Evolutionary conservation across 179 eudicot genomes (phyloP).

Genomic region (Patellifolia procumbens): DNA sequence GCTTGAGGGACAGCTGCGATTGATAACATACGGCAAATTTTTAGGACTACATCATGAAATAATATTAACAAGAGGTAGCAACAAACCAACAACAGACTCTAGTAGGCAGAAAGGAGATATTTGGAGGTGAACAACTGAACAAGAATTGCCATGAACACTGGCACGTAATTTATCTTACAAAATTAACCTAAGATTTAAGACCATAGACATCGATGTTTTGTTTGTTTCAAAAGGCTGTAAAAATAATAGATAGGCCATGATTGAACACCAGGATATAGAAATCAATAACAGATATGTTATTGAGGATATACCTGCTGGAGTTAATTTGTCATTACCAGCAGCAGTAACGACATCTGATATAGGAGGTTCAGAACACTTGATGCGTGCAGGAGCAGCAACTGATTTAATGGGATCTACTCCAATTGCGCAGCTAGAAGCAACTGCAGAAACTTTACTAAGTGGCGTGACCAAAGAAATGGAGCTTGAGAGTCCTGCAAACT

Average conservation of each 20-base stretch:
- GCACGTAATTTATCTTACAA: too few species aligned
- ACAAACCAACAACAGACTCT: not conserved
- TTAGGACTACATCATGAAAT: not conserved
- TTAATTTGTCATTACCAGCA: constrained; percentile 2
- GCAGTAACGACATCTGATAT: constrained; percentile 17
- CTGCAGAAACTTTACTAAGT: not conserved
- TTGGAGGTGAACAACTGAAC: too few species aligned
- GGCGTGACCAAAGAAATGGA: constrained; percentile 23
- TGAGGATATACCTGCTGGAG: constrained; percentile 37
- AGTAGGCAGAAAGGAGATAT: too few species aligned
- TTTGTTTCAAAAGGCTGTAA: not conserved
- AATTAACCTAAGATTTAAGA: too few species aligned
- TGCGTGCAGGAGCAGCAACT: constrained; percentile 11
- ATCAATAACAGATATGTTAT: not conserved
- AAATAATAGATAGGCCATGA: not conserved
- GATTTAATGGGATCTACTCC: constrained; percentile 33
- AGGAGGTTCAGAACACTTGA: constrained; percentile 31
- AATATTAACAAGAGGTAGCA: not conserved
- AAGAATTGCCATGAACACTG: too few species aligned
- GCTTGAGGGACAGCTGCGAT: constrained; percentile 72
- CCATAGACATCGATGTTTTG: too few species aligned
- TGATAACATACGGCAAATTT: not conserved
- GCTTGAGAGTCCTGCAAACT: constrained; percentile 28
- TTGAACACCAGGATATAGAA: not conserved
- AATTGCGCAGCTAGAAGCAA: not conserved